Evolutionary conservation across 2,329 filamentous ascomycete species (phyloP).

Genomic region (Gliomastix tumulicola): DNA sequence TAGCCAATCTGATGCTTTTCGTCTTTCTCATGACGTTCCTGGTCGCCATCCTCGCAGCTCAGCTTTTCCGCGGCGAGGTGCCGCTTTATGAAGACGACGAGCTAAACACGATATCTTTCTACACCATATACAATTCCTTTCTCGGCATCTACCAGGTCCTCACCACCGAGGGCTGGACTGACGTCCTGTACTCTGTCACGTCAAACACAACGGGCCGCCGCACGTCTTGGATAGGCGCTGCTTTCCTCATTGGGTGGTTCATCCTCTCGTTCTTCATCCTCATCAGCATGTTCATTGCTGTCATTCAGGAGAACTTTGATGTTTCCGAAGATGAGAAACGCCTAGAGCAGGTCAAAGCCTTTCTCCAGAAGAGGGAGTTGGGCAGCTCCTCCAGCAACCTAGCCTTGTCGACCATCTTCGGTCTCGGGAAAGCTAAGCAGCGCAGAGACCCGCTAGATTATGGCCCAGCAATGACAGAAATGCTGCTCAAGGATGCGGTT

Average conservation of each 20-base stretch:
- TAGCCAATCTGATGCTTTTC: slow-evolving; percentile 90
- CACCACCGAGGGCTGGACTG: slow-evolving; percentile 95
- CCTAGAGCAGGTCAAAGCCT: slow-evolving; percentile 90
- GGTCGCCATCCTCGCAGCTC: slow-evolving; percentile 85
- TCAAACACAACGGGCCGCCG: slow-evolving; percentile 54
- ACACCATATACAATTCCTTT: slow-evolving; percentile 91
- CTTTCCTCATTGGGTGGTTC: slow-evolving; percentile 93
- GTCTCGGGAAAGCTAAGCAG: slow-evolving; percentile 51
- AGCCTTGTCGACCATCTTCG: slow-evolving; percentile 64
- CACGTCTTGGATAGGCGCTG: slow-evolving; percentile 87
- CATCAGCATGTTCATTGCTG: slow-evolving; percentile 99
- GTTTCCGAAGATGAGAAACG: slow-evolving; percentile 98
- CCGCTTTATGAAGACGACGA: slow-evolving; percentile 58
- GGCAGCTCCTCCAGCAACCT: slow-evolving; percentile 67
- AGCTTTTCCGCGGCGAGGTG: slow-evolving; percentile 86
- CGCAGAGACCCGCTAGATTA: slow-evolving; percentile 83
- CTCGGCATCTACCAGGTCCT: slow-evolving; percentile 96
- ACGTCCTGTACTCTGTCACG: slow-evolving; percentile 77
- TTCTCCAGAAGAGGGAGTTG: slow-evolving; percentile 84
- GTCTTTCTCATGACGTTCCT: slow-evolving; percentile 94
- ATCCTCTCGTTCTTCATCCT: slow-evolving; percentile 93
- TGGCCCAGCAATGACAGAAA: slow-evolving; percentile 85
- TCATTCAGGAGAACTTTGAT: slow-evolving; percentile 99
- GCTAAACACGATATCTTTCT: slow-evolving; percentile 67
- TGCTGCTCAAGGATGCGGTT: slow-evolving; percentile 93